Percentiles rank a stretch among this genome's conserved stretches.
phyloP scores from a whole-genome alignment of 73 alveolate genomes.

The Symbiodinium pilosum region DNA sequence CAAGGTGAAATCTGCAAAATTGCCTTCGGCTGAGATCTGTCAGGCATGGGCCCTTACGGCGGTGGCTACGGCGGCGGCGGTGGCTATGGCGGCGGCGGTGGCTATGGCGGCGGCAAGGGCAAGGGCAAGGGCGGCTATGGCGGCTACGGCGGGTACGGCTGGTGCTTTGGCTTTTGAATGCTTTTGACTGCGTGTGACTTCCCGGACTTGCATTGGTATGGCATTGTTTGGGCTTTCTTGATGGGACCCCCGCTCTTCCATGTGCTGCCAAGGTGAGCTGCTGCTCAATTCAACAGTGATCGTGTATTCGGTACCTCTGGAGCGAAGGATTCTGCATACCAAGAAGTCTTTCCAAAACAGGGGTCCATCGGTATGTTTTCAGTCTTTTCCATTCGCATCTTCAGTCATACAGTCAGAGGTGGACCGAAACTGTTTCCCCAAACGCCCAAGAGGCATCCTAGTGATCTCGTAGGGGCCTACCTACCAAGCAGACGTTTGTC shows the following conservation, averaged over 20 bases:
- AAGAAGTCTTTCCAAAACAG: no score
- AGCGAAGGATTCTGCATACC: not conserved
- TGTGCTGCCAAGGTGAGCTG: no score
- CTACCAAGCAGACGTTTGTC: no score
- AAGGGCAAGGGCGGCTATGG: constrained; percentile 59
- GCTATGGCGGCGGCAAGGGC: constrained; percentile 55
- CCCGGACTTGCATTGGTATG: no score
- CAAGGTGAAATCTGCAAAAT: no score
- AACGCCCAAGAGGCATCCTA: not conserved
- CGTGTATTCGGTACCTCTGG: constrained; percentile 3
- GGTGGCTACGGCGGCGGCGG: constrained; percentile 48
- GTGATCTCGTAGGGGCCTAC: not conserved
- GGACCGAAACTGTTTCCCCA: not conserved
- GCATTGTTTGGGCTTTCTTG: no score
- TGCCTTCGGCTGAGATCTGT: no score
- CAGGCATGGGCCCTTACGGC: constrained; percentile 75
- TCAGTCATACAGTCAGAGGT: constrained; percentile 2
- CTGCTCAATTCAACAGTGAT: no score
- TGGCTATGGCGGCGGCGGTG: constrained; percentile 91
- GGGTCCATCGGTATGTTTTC: no score
- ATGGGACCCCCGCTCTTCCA: no score
- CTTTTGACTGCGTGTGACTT: no score
- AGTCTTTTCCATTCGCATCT: no score
- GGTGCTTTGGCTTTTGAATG: constrained; percentile 10
- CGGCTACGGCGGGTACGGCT: constrained; percentile 92